Base-by-base conservation (phyloP, 2,329 filamentous ascomycete species). In the Scytalidium sp. region DNA sequence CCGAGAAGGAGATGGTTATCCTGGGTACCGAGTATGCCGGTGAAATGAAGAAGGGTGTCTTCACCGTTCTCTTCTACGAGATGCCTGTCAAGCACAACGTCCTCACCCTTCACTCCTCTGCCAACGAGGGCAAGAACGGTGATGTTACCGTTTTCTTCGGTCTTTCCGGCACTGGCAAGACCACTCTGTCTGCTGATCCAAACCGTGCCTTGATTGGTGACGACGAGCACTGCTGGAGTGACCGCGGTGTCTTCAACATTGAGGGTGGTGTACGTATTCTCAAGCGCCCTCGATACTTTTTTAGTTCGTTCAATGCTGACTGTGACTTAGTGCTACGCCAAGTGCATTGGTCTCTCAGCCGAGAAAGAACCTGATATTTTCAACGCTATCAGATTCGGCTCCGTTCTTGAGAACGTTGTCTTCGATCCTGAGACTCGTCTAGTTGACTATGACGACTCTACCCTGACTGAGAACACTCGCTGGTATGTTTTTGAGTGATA, bases 31-130 rank as follows among this genome's bases (percentile, higher is more conserved):
- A 99, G 78, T 99, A 99, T 68, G 94, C 94, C 50, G 93, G 93
- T 65, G 89, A 93, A 76, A 93, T 94, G 89, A 96, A 96, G 80
- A 96, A 96, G 80, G 92, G 94, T 63, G 83, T 99, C 72, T 99
- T 99, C 82, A 99, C 94, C 43, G 91, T 99, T 45, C 85, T 99
- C 70, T 99, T 96, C 83, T 99, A 97, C 80, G 94, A 99, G 80
- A 99, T 97, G 92, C 94, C 94, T 54, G 90, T 99, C 69, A 97
- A 97, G 85, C 94, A 99, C 84, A 95, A 97, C 73, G 93, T 99
- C 64, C 79, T 99, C 60, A 99, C 94, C 39, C 86, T 99, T 49
- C 94, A 99, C 81, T 99, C 94, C 15, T 99, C 94, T 8, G 94
- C 94, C 67, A 99, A 99, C 75, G 89, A 99, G 83, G 94, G 94